Evolutionary conservation across 805 yeast genomes (phyloP).

Genomic region (Kazachstania taianensis): DNA sequence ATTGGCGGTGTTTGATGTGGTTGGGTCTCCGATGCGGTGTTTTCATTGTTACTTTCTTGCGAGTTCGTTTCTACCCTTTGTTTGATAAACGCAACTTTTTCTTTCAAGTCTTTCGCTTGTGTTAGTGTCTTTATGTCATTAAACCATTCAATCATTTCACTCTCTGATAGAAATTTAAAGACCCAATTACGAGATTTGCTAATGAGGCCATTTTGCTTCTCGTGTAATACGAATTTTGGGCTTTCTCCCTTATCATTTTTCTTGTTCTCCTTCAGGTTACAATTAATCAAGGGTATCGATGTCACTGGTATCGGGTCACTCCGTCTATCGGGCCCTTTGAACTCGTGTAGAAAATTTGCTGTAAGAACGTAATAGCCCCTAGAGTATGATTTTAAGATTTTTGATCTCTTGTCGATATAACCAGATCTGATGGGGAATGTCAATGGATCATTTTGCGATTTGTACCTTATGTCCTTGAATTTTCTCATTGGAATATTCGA

Average conservation of each 20-base stretch:
- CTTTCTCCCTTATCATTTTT: constrained; percentile 30
- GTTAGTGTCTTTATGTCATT: constrained; percentile 63
- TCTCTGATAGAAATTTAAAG: constrained; percentile 76
- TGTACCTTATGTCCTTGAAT: constrained; percentile 50
- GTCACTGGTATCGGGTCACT: constrained; percentile 71
- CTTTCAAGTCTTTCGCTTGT: constrained; percentile 43
- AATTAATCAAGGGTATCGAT: constrained; percentile 69
- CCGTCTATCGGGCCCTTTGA: constrained; percentile 70
- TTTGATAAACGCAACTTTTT: constrained; percentile 40
- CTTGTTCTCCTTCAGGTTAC: constrained; percentile 53
- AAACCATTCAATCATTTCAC: constrained; percentile 74
- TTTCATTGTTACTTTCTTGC: constrained; percentile 5
- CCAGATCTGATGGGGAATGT: constrained; percentile 65
- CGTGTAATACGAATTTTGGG: constrained; percentile 70
- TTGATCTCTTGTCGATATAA: constrained; percentile 76
- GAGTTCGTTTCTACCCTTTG: constrained; percentile 19
- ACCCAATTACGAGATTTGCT: constrained; percentile 84
- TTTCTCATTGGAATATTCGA: constrained; percentile 51
- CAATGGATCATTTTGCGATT: constrained; percentile 57
- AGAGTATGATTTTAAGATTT: constrained; percentile 82
- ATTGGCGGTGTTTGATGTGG: not conserved
- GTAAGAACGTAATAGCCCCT: constrained; percentile 86
- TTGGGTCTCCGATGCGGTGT: too few species aligned
- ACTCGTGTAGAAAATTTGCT: constrained; percentile 79
- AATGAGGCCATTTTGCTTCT: constrained; percentile 63